Evolutionary conservation across 2,329 filamentous ascomycete genomes (phyloP).

Genomic region (Epichloe amarillans): DNA sequence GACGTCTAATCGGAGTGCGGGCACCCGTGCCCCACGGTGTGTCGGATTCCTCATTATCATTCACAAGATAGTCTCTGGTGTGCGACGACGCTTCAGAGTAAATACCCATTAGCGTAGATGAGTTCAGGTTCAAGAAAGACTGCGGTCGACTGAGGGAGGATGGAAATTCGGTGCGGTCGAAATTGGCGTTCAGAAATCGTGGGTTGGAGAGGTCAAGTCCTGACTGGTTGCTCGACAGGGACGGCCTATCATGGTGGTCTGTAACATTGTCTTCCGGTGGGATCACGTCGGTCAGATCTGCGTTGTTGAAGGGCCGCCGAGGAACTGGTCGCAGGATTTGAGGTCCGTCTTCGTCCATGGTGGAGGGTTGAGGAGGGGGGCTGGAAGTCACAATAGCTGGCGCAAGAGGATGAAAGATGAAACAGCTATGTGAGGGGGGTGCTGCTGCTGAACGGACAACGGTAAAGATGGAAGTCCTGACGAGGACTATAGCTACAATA

Average conservation of each 20-base stretch:
- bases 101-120: conserved; percentile 82
- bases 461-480: too few relatives aligned
- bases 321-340: conserved; percentile 56
- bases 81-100: conserved; percentile 57
- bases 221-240: conserved; percentile 12
- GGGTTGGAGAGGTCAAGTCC: conserved; percentile 20
- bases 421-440: background rate
- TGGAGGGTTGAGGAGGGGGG: background rate
- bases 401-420: background rate
- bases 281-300: conserved; percentile 35
- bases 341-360: conserved; percentile 32
- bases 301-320: conserved; percentile 56
- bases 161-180: conserved; percentile 17
- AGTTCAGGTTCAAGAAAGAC: conserved; percentile 75
- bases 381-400: background rate
- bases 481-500: too few relatives aligned
- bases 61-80: conserved; percentile 25
- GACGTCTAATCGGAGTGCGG: conserved; percentile 46
- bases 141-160: conserved; percentile 51
- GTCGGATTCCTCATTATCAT: conserved; percentile 37
- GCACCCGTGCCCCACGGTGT: conserved; percentile 72
- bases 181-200: conserved; percentile 30
- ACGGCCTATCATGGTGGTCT: conserved; percentile 12
- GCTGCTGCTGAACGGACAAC: background rate
- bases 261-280: conserved; percentile 26